Base-by-base conservation (phyloP, 2,329 filamentous ascomycete genomes). In the Moelleriella libera region DNA sequence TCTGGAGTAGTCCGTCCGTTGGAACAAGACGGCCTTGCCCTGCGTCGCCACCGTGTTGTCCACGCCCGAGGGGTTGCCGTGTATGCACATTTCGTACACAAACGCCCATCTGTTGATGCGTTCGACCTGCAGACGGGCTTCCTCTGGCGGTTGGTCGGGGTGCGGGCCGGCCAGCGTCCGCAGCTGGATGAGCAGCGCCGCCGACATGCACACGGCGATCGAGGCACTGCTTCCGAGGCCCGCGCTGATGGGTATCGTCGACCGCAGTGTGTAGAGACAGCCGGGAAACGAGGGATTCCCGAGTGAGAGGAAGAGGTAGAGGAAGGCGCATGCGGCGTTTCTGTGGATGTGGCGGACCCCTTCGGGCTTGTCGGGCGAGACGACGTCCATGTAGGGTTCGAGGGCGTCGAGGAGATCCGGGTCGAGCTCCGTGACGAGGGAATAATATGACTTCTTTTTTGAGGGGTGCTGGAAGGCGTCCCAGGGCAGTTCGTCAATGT, bases 61-160 rank as follows among this genome's bases (percentile, higher is more conserved):
- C 42, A 98, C 87, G 0, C 92, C 92, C 0, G 88, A 95, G 1
- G 92, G 92, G 59, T 94, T 97, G 39, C 90, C 92, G 61, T 98
- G 92, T 52, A 97, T 96, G 66, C 88, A 92, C 80, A 97, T 85
- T 64, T 98, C 92, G 29, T 85, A 85, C 1, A 98, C 92, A 64
- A 96, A 97, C 0, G 92, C 89, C 92, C 94, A 98, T 51, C 85
- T 78, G 65, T 98, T 98, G 67, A 98, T 96, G 53, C 90, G 81
- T 68, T 97, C 89, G 31, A 97, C 76, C 62, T 98, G 90, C 42
- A 88, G 67, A 50, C 85, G 81, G n/a, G 87, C 87, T 67, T 98
- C 92, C 47, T 88, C 82, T 1, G 80, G 68, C 4, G 88, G 87
- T 63, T 97, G 90, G 57, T 97, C 90, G 0, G 86, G 85, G 60